Percentiles rank a stretch among this genome's conserved stretches.
Conservation (phyloP, 345 rosid species). For the Aquilaria malaccensis region DNA sequence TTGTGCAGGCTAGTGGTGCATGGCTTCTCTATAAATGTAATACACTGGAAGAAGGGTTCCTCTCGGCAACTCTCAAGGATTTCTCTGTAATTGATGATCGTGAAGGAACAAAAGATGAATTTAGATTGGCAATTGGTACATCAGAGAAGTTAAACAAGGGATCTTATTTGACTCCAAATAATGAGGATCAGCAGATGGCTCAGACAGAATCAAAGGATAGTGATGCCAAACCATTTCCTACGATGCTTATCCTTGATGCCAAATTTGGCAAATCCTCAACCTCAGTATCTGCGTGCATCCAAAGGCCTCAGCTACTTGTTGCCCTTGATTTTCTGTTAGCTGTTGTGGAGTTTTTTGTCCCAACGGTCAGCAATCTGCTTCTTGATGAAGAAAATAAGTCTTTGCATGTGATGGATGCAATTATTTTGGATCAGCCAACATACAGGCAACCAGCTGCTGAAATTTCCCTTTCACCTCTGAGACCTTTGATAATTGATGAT, state of each 20-base stretch:
- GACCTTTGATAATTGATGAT: slow-evolving; percentile 79
- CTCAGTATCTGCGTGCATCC: slow-evolving; percentile 55
- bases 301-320: slow-evolving; percentile 92
- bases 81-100: slow-evolving; percentile 89
- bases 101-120: slow-evolving; percentile 75
- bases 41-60: slow-evolving; percentile 55
- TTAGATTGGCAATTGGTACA: slow-evolving; percentile 77
- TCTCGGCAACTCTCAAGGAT: slow-evolving; percentile 81
- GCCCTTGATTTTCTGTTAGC: slow-evolving; percentile 95
- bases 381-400: slow-evolving; percentile 60
- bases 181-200: slow-evolving; percentile 22
- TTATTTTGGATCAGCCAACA: slow-evolving; percentile 54
- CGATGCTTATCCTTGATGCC: slow-evolving; percentile 93
- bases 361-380: slow-evolving; percentile 58
- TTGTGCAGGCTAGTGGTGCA: slow-evolving; percentile 56
- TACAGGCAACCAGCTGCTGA: slow-evolving; percentile 61
- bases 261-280: slow-evolving; percentile 62
- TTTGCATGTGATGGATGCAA: slow-evolving; percentile 43
- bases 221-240: slow-evolving; percentile 48
- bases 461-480: slow-evolving; percentile 61
- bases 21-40: slow-evolving; percentile 90
- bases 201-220: slow-evolving; percentile 16
- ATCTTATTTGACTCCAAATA: slow-evolving; percentile 18
- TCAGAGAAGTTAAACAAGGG: slow-evolving; percentile 44
- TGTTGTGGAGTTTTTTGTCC: slow-evolving; percentile 88